These are phyloP conservation scores for Blastomyces parvus DNA, from an alignment of 2,329 filamentous ascomycete genomes.

Conservation along the genomic window DNA sequence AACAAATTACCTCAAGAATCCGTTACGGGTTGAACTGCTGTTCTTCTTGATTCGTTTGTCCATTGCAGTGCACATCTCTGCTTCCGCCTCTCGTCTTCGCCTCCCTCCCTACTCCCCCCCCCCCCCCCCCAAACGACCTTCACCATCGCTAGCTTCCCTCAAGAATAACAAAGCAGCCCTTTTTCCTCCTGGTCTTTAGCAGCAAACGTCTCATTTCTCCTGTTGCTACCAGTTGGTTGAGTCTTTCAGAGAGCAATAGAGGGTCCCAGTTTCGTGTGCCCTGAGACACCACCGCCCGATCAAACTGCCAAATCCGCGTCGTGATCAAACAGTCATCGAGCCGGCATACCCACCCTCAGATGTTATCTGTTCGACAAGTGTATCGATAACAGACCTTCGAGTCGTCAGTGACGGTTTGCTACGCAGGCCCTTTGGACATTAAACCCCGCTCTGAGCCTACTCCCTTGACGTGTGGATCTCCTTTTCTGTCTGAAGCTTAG, in stretches of 20 bases:
- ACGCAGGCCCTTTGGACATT: conserved; percentile 7
- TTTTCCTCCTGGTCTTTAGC: neutral
- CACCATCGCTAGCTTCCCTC: neutral
- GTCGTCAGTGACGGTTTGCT: conserved; percentile 9
- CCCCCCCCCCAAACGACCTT: neutral
- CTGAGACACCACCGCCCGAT: neutral
- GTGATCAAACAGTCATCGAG: conserved; percentile 4
- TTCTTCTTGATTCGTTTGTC: conserved; percentile 12
- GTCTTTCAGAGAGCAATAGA: neutral
- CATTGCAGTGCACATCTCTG: conserved; percentile 26
- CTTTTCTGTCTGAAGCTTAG: neutral
- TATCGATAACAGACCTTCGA: conserved; percentile 8
- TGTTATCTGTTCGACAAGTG: conserved; percentile 7
- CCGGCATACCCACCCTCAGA: conserved; percentile 4
- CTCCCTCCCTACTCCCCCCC: too few species aligned
- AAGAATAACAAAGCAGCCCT: neutral
- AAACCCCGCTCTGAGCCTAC: neutral
- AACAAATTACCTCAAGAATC: neutral
- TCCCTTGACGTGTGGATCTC: neutral
- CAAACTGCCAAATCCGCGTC: neutral
- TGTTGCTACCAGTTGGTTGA: neutral
- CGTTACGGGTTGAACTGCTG: neutral
- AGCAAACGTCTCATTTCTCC: neutral
- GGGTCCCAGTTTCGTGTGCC: neutral
- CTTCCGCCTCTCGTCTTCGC: conserved; percentile 14